Base-by-base conservation (phyloP, 1,284 basidiomycete genomes). In the Rhodotorula sp. region DNA sequence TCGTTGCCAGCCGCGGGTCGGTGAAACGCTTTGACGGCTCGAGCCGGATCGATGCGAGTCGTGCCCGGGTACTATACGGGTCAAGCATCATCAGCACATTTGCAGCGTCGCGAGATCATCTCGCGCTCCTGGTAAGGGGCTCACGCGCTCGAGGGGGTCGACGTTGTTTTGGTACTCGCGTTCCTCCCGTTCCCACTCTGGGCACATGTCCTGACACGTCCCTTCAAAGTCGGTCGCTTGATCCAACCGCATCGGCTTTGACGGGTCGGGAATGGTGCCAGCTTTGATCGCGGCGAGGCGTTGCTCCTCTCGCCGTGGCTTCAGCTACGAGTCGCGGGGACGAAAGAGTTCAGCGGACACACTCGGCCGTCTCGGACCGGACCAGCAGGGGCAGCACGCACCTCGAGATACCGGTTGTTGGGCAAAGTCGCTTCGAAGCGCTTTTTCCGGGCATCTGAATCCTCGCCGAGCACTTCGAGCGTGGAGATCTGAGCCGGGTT, bases 11-110 rank as follows among this genome's bases (percentile, higher is more conserved):
- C 92, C 31, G 78, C 86, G 5, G 93, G 94, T 48, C 95, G 89
- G 78, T 95, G 92, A 80, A 95, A 99, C 78, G 91, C 92, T 80
- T 97, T 97, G 67, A 98, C 95, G 0, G 95, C 93, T 62, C 89
- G 88, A 50, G 84, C 84, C 73, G 93, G 93, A 78, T 97, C 89
- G 21, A 97, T 89, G 28, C 89, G 85, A 78, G 88, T 81, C 26
- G 83, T 79, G 38, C 81, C 80, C 59, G 78, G 76, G 72, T 77
- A 79, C 80, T 77, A 67, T 23, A 78, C 8, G 4, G 0, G 10
- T 12, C 16, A 26, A 43, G 4, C 1, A 48, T 56, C 59, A 62
- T 62, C 7, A 34, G 8, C 34, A 8, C 5, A 6, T 34, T 34
- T 34, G 5, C 3, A 8, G 5, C 34, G 5, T 34, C 34, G 8